Base-by-base conservation (phyloP, 108 stramenopile species). In the Cyclotella atomus region DNA sequence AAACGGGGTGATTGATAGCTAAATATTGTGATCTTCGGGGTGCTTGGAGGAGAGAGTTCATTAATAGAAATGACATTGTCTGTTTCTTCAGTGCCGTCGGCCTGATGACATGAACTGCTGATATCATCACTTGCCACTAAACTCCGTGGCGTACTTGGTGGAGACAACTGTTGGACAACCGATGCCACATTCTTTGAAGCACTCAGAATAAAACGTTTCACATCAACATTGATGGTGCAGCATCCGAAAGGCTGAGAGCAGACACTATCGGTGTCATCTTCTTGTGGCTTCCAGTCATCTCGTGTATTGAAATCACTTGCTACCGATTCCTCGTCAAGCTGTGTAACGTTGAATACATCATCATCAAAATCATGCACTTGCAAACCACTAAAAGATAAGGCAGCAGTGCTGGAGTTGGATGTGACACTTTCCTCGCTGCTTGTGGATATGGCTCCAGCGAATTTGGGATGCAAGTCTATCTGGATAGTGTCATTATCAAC, bases 201-300 rank as follows among this genome's bases (percentile, higher is more conserved):
- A 43, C 3, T 41, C 23, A 43, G 17, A 41, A 61, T 61, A 2
- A 38, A 10, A 24, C 60, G 34, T 21, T 61, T 61, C 28, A 61
- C 60, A 3, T 61, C 60, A 30, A 44, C 60, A 20, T 61, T 61
- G n/a, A 61, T 21, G 6, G 60, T 41, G 38, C 36, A 61, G 24
- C 20, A 61, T 43, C 60, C 60, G 43, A 61, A 61, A 44, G 60
- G 60, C 36, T 61, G 38, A 21, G 60, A 61, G 38, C 38, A 61
- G 19, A 20, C 14, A 21, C 60, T 61, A 7, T 25, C 60, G 25
- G 41, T 41, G n/a, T n/a, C n/a, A 38, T 61, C 60, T 12, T 61
- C 60, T 21, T 41, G 21, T 43, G 41, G 60, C 14, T 44, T 24
- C 60, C 60, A 61, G 38, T 61, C 60, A 61, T 61, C 41, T 6